Evolutionary conservation across 441 rosid species (phyloP).

Genomic region (Cnidoscolus chayamansa): DNA sequence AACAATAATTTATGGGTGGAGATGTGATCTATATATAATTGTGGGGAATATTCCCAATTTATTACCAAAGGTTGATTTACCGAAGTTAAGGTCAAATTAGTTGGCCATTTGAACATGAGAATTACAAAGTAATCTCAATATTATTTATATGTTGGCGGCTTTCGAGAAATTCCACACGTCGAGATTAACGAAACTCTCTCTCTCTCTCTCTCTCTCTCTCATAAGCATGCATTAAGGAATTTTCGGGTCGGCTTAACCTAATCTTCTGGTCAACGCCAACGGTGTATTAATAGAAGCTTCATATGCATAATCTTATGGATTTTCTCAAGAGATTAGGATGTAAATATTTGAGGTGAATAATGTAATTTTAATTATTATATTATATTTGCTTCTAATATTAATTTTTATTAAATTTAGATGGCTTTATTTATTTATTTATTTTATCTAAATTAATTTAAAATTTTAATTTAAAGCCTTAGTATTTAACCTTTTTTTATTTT

Average conservation of each 20-base stretch:
- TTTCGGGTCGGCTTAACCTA: background rate
- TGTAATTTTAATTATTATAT: no score
- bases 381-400: no score
- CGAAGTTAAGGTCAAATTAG: background rate
- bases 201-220: background rate
- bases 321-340: background rate
- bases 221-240: background rate
- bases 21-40: background rate
- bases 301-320: background rate
- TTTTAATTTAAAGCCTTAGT: no score
- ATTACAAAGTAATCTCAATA: background rate
- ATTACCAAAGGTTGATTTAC: background rate
- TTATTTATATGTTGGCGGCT: background rate
- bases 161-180: background rate
- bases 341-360: background rate
- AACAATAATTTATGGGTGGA: no score
- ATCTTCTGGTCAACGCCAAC: slow-evolving; percentile 2
- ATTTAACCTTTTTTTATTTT: no score
- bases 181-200: background rate
- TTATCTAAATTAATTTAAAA: no score
- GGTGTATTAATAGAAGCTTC: background rate
- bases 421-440: no score
- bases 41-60: background rate
- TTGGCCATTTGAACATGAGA: background rate
- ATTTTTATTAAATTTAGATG: no score